phyloP scores from a whole-genome alignment of 2,329 filamentous ascomycete genomes.

The Dactylellina haptotyla region DNA sequence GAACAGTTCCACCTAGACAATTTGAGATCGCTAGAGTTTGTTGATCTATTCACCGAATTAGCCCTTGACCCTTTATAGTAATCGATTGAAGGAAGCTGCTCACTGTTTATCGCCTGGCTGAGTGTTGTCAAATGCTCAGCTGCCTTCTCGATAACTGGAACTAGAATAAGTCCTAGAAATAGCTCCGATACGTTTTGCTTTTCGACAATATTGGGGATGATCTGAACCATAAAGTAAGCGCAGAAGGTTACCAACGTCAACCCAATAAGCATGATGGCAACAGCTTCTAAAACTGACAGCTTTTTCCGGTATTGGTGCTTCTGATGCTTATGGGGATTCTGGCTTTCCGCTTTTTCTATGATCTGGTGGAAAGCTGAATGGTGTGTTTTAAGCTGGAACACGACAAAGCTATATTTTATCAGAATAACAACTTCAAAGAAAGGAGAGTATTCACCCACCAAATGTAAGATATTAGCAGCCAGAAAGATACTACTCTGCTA shows the following conservation, averaged over 20 bases:
- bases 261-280: constrained; percentile 6
- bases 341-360: constrained; percentile 30
- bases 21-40: constrained; percentile 88
- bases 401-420: constrained; percentile 30
- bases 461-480: constrained; percentile 7
- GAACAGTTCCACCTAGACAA: constrained; percentile 84
- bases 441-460: not conserved
- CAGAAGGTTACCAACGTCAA: constrained; percentile 27
- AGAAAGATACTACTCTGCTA: constrained; percentile 18
- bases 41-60: constrained; percentile 9
- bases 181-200: constrained; percentile 66
- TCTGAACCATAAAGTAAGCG: constrained; percentile 41
- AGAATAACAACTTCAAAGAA: not conserved
- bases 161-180: constrained; percentile 77
- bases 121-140: constrained; percentile 85
- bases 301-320: constrained; percentile 36
- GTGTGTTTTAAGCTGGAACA: constrained; percentile 45
- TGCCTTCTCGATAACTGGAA: constrained; percentile 85
- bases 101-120: constrained; percentile 82
- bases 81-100: not conserved
- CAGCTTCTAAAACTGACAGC: constrained; percentile 31
- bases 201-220: constrained; percentile 35
- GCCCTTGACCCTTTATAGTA: no score
- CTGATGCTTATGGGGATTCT: constrained; percentile 10
- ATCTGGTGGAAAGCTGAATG: constrained; percentile 21